Conservation (phyloP, 2,329 filamentous ascomycete genomes). For the Xylariaceae sp. region DNA sequence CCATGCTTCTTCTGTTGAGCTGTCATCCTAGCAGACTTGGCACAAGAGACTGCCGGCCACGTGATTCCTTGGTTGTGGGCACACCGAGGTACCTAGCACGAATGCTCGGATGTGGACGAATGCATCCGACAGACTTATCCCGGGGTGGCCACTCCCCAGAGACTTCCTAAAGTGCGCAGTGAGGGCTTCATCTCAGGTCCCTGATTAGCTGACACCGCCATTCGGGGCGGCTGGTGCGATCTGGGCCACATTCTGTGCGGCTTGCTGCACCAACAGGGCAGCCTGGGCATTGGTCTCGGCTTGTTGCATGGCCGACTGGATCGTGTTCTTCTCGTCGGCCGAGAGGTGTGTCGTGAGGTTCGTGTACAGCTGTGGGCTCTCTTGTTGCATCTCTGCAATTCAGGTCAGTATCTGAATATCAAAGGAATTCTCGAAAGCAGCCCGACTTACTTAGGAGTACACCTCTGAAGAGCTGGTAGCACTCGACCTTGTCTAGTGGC, state of each 20-base stretch:
- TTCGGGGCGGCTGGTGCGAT: slow-evolving; percentile 9
- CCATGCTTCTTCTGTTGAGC: too few species aligned
- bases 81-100: too few species aligned
- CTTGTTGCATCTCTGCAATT: slow-evolving; percentile 79
- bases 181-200: too few species aligned
- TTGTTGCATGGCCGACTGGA: slow-evolving; percentile 17
- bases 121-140: too few species aligned
- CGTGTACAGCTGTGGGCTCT: slow-evolving; percentile 83
- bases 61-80: too few species aligned
- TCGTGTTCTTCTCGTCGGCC: slow-evolving; percentile 16
- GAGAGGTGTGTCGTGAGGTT: slow-evolving; percentile 55
- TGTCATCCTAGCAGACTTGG: too few species aligned
- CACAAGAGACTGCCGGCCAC: too few species aligned
- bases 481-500: slow-evolving; percentile 89
- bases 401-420: too few species aligned
- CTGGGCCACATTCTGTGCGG: slow-evolving; percentile 7
- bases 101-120: too few species aligned
- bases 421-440: too few species aligned
- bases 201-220: slow-evolving; percentile 15
- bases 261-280: slow-evolving; percentile 8
- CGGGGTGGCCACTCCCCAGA: too few species aligned
- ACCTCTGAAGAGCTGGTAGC: slow-evolving; percentile 80
- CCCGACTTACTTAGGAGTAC: slow-evolving; percentile 68
- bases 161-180: too few species aligned
- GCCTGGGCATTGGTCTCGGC: slow-evolving; percentile 18